Base-by-base conservation (phyloP, 1,284 basidiomycete species). In the Tilletia walkeri region DNA sequence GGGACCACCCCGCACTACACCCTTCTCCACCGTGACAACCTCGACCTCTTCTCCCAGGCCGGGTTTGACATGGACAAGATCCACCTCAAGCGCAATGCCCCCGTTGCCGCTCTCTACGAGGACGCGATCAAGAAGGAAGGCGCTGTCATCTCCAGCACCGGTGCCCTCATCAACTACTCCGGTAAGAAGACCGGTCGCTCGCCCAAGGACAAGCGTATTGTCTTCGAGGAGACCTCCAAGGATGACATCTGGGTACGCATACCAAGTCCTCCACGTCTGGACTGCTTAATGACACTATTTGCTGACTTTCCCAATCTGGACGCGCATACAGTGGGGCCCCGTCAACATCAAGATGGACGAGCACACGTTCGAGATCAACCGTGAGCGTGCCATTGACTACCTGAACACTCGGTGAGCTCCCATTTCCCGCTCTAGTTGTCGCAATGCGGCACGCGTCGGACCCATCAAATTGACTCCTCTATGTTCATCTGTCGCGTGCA, bases 151-250 rank as follows among this genome's bases (percentile, higher is more conserved):
- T 95, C 96, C 67, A 91, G 92, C 49, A 93, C 90, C 20, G 95
- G 96, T 76, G 95, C 95, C 30, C 88, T 99, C 79, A 99, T 99
- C 90, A 99, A 99, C 89, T 99, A 98, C 84, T 97, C 94, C 18
- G 95, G 95, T 63, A 99, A 98, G 88, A 99, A 99, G 89, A 99
- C 96, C 2, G 96, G 96, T 74, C 90, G 96, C 70, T 92, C 90
- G 80, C 95, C 96, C 75, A 99, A 99, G 86, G 96, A 99, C 90
- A 99, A 99, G 90, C 94, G 96, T 80, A 98, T 99, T 81, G 96
- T 99, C 84, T 98, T 89, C 85, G 95, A 99, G 85, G 95, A 99
- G 82, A 92, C 93, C 70, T 92, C 90, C 86, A 97, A 94, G 86
- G 94, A 98, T 84, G 90, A 98, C 78, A 92, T 99, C 85, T 99